These are phyloP conservation scores for Sarocladiaceae sp. DNA, from an alignment of 2,329 filamentous ascomycete species.

Conservation along the genomic window DNA sequence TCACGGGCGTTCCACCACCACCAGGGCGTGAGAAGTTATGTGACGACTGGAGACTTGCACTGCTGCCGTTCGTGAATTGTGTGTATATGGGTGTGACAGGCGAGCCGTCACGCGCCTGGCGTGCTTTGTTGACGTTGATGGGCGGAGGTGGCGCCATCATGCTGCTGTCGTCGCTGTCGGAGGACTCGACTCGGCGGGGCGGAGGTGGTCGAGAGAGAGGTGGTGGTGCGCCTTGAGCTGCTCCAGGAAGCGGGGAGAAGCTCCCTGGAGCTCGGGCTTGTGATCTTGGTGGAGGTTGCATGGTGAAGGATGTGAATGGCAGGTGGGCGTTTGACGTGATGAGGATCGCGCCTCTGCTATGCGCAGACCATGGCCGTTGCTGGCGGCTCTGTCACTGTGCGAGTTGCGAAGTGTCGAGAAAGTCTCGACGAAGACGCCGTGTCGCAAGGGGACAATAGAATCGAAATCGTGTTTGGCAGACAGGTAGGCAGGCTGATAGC, in stretches of 20 bases:
- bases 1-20: slow-evolving; percentile 17
- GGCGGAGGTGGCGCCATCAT: slow-evolving; percentile 17
- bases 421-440: no score
- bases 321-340: neutral
- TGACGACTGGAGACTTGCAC: slow-evolving; percentile 29
- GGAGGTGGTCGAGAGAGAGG: slow-evolving; percentile 24
- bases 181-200: slow-evolving; percentile 26
- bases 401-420: no score
- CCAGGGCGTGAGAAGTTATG: slow-evolving; percentile 56
- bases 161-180: slow-evolving; percentile 21
- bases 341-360: slow-evolving; percentile 7
- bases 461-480: no score
- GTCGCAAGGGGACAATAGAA: no score
- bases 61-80: slow-evolving; percentile 44
- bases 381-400: no score
- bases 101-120: slow-evolving; percentile 28
- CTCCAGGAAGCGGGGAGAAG: slow-evolving; percentile 46
- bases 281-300: slow-evolving; percentile 40
- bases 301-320: slow-evolving; percentile 26
- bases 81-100: slow-evolving; percentile 41
- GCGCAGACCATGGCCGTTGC: neutral
- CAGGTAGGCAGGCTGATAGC: no score
- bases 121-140: slow-evolving; percentile 40
- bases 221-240: slow-evolving; percentile 18
- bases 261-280: slow-evolving; percentile 44